Conservation (phyloP, 2,329 filamentous ascomycete genomes). For the Exophiala calicioides region DNA sequence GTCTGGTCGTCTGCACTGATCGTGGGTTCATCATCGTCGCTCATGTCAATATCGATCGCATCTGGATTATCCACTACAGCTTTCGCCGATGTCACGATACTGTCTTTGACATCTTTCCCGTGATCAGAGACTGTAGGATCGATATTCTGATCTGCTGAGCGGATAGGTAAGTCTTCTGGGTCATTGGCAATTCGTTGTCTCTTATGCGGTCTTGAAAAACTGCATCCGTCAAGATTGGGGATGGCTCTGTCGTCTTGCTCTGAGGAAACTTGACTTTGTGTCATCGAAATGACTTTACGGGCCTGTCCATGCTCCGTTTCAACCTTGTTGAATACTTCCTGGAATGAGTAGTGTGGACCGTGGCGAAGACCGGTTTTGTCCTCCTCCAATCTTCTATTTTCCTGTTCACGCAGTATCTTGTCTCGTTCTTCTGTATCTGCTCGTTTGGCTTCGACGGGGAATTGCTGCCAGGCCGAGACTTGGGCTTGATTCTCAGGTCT, state of each 20-base stretch:
- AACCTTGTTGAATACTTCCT: conserved; percentile 43
- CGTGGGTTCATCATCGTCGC: conserved; percentile 50
- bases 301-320: conserved; percentile 21
- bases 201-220: conserved; percentile 23
- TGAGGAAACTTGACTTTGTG: conserved; percentile 6
- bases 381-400: conserved; percentile 23
- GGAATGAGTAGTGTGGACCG: conserved; percentile 32
- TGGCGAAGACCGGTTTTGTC: conserved; percentile 11
- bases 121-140: not conserved
- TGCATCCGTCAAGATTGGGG: conserved; percentile 27
- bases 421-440: conserved; percentile 39
- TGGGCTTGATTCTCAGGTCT: conserved; percentile 14
- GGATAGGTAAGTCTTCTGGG: not conserved
- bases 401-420: conserved; percentile 33
- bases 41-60: conserved; percentile 56
- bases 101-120: conserved; percentile 14
- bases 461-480: conserved; percentile 44
- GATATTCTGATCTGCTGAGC: not conserved
- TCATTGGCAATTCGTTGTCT: conserved; percentile 15
- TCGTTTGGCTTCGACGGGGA: conserved; percentile 37
- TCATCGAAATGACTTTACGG: conserved; percentile 15
- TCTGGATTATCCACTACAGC: conserved; percentile 25
- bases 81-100: not conserved
- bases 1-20: not conserved
- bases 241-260: conserved; percentile 2